phyloP scores from a whole-genome alignment of 805 yeast species.

The Cyberlindnera japonica region DNA sequence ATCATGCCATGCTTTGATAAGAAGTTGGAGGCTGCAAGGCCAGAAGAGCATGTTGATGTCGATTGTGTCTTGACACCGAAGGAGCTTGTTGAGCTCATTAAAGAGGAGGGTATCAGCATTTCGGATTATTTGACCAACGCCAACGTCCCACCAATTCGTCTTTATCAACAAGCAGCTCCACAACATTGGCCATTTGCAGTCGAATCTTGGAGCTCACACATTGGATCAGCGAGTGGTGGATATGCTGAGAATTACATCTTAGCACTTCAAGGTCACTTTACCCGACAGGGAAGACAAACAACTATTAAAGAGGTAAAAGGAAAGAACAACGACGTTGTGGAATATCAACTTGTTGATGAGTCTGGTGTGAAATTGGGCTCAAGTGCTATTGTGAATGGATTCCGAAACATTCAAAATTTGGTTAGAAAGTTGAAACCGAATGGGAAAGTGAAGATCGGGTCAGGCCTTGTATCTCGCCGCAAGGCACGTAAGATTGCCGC shows the following conservation, averaged over 20 bases:
- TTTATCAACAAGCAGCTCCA: constrained; percentile 46
- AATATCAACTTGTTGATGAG: constrained; percentile 50
- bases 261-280: constrained; percentile 31
- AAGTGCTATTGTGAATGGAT: constrained; percentile 79
- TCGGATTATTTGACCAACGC: constrained; percentile 24
- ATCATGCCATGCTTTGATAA: constrained; percentile 98
- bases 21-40: constrained; percentile 89
- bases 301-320: constrained; percentile 49
- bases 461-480: constrained; percentile 27
- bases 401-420: constrained; percentile 88
- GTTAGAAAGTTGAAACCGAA: constrained; percentile 62
- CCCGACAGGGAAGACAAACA: constrained; percentile 17
- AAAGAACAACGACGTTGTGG: constrained; percentile 67
- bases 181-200: constrained; percentile 54
- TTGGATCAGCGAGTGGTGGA: constrained; percentile 88
- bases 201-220: constrained; percentile 67
- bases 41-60: constrained; percentile 57
- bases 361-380: constrained; percentile 42
- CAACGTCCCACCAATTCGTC: constrained; percentile 15
- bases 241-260: constrained; percentile 68
- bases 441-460: constrained; percentile 25
- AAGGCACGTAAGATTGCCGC: constrained; percentile 15
- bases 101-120: constrained; percentile 45
- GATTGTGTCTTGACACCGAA: constrained; percentile 93
- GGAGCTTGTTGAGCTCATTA: constrained; percentile 72